phyloP scores from a whole-genome alignment of 257 asterid species.

The Ophiorrhiza pumila region DNA sequence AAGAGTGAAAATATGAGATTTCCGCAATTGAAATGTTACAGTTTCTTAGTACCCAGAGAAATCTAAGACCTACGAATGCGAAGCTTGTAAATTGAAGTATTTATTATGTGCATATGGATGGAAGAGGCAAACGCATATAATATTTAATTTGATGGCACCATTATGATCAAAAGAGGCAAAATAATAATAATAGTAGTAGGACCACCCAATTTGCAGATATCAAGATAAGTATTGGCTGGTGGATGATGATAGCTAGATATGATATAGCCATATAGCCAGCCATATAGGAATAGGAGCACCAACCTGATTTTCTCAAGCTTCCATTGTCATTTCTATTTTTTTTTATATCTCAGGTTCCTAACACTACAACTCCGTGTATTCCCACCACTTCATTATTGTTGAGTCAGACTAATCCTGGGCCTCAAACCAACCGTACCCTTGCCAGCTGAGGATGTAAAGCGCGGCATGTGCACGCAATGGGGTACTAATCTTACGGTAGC shows the following conservation, averaged over 20 bases:
- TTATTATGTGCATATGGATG: background rate
- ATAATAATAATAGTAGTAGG: background rate
- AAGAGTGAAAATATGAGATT: too few species aligned
- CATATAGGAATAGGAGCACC: too few species aligned
- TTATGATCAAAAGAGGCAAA: background rate
- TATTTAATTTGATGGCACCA: background rate
- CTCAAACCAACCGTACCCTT: too few species aligned
- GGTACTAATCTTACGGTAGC: too few species aligned
- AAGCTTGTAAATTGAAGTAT: background rate
- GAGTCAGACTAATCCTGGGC: too few species aligned
- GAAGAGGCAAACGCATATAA: background rate
- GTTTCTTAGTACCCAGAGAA: background rate
- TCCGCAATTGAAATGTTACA: too few species aligned
- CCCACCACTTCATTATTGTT: too few species aligned
- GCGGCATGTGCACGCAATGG: too few species aligned
- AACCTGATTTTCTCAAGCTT: background rate
- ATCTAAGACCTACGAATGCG: background rate
- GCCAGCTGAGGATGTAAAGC: too few species aligned
- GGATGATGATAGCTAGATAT: background rate
- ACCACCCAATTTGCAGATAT: constrained; percentile 3
- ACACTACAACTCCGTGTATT: too few species aligned
- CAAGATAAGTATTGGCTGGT: constrained; percentile 4
- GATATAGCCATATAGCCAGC: too few species aligned
- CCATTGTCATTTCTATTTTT: background rate
- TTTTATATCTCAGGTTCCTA: too few species aligned